phyloP scores from a whole-genome alignment of 2,329 filamentous ascomycete species.

The Microsporum canis region DNA sequence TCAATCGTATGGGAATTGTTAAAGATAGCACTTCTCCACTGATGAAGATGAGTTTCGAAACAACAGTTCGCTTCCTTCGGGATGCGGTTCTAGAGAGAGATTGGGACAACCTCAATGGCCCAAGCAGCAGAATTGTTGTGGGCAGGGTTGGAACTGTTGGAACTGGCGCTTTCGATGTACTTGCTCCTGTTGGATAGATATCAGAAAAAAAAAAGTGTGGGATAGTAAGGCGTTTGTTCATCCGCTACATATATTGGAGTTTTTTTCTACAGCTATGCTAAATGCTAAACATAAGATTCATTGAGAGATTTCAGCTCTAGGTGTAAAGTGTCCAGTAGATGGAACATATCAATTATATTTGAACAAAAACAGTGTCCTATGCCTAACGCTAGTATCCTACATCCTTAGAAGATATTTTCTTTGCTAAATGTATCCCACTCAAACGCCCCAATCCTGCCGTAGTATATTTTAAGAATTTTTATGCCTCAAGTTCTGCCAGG shows the following conservation, averaged over 20 bases:
- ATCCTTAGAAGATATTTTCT: neutral
- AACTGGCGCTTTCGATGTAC: constrained; percentile 83
- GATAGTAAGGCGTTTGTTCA: neutral
- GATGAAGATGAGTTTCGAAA: constrained; percentile 99
- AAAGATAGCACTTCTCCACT: constrained; percentile 78
- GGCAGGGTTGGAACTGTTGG: constrained; percentile 72
- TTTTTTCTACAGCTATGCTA: neutral
- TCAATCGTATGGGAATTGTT: constrained; percentile 76
- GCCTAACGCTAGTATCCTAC: neutral
- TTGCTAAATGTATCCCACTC: neutral
- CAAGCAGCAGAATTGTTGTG: constrained; percentile 78
- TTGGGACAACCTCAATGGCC: constrained; percentile 75
- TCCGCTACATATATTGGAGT: neutral
- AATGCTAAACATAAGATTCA: neutral
- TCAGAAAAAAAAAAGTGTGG: neutral
- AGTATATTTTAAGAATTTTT: neutral
- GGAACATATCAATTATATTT: neutral
- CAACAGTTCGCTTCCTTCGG: constrained; percentile 82
- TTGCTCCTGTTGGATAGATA: constrained; percentile 42
- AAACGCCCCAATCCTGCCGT: neutral
- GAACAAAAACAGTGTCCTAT: neutral
- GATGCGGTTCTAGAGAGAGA: constrained; percentile 86
- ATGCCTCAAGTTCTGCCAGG: constrained; percentile 21
- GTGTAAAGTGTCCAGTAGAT: neutral
- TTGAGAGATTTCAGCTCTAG: neutral